Conservation (phyloP, 169 alveolate genomes). For the Perkinsus marinus region DNA sequence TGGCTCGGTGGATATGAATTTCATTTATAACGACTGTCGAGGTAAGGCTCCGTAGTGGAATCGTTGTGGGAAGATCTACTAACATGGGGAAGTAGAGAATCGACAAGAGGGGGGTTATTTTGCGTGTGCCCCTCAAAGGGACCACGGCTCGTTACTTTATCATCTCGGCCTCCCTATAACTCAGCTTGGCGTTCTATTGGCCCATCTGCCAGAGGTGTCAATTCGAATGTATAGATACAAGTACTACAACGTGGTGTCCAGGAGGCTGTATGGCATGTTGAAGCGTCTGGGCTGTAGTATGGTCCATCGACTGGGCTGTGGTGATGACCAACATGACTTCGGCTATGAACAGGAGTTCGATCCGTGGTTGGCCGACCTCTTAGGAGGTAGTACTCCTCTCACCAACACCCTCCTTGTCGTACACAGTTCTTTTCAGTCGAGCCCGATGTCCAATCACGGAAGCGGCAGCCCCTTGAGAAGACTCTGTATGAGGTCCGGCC, state of each 20-base stretch:
- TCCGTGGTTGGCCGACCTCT: conserved; percentile 42
- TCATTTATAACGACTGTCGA: too few relatives aligned
- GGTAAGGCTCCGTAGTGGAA: too few relatives aligned
- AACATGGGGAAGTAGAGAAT: too few relatives aligned
- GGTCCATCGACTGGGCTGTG: conserved; percentile 31
- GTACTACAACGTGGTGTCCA: neutral
- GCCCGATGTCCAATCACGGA: neutral
- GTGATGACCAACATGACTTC: conserved; percentile 63
- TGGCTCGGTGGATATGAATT: too few relatives aligned
- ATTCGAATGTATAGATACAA: neutral
- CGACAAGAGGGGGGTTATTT: too few relatives aligned
- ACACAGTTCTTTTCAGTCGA: neutral
- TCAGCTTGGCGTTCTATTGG: too few relatives aligned
- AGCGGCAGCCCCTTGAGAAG: neutral
- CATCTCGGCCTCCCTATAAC: too few relatives aligned
- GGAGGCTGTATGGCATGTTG: neutral
- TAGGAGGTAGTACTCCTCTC: conserved; percentile 11
- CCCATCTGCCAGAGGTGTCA: too few relatives aligned
- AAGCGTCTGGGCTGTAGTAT: neutral
- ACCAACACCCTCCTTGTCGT: too few relatives aligned
- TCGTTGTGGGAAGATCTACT: too few relatives aligned
- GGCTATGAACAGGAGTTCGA: conserved; percentile 59
- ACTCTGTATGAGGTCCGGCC: neutral
- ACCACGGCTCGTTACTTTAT: too few relatives aligned
- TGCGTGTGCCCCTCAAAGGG: too few relatives aligned